These are phyloP conservation scores for Asterionellopsis glacialis DNA, from an alignment of 108 stramenopile genomes.

Conservation along the genomic window DNA sequence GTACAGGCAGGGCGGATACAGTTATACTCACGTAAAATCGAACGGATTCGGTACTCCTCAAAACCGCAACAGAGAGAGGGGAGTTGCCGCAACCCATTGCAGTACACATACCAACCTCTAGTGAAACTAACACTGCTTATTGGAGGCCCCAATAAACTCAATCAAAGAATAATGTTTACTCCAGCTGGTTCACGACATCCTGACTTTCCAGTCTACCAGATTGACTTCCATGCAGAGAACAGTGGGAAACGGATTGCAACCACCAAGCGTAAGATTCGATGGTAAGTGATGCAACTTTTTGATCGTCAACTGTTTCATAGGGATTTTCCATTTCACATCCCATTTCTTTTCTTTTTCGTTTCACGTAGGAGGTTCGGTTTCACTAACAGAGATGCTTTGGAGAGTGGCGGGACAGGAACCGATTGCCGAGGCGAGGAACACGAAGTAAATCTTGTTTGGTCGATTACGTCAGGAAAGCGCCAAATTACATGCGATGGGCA, in stretches of 20 bases:
- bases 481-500: constrained; percentile 63
- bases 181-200: too few relatives aligned
- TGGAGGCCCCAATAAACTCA: too few relatives aligned
- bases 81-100: too few relatives aligned
- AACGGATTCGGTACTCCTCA: too few relatives aligned
- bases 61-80: too few relatives aligned
- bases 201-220: constrained; percentile 40
- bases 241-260: constrained; percentile 57
- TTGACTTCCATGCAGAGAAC: constrained; percentile 60
- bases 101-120: too few relatives aligned
- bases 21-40: too few relatives aligned
- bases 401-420: constrained; percentile 62
- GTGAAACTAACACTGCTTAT: too few relatives aligned
- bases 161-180: too few relatives aligned
- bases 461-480: constrained; percentile 81
- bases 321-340: not conserved
- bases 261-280: constrained; percentile 59
- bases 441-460: constrained; percentile 82
- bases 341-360: not conserved
- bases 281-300: constrained; percentile 29
- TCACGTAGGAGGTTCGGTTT: constrained; percentile 75
- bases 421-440: constrained; percentile 90
- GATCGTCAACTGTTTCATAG: not conserved
- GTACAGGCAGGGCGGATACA: too few relatives aligned
- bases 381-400: constrained; percentile 71